Conservation (phyloP, 352 stramenopile genomes). For the Pythium utonaiense region DNA sequence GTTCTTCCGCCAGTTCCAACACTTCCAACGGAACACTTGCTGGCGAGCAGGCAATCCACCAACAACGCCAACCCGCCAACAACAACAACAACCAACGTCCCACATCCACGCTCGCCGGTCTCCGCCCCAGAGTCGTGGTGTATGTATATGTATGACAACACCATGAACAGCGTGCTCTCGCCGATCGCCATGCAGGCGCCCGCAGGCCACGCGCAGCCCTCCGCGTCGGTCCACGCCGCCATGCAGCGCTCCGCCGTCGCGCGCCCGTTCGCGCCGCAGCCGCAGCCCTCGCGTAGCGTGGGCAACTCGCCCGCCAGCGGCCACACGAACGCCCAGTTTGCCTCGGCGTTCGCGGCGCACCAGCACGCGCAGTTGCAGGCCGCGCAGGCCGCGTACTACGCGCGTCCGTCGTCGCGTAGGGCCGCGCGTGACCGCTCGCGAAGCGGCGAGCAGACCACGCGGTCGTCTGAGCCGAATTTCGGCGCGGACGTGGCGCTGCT, state of each 20-base stretch:
- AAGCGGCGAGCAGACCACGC: conserved; percentile 5
- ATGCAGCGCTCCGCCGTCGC: conserved; percentile 20
- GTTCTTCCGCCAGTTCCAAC: not conserved
- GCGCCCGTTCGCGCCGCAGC: conserved; percentile 1
- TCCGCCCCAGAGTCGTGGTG: not conserved
- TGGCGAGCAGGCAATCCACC: too few species aligned
- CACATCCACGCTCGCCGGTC: not conserved
- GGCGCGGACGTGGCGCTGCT: not conserved
- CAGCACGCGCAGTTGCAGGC: conserved; percentile 7
- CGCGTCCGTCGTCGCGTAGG: conserved; percentile 8
- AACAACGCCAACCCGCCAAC: too few species aligned
- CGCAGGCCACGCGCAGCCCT: conserved; percentile 1
- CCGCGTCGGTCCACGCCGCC: conserved; percentile 14
- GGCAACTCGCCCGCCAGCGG: not conserved
- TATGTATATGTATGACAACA: conserved; percentile 23
- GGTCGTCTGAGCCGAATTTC: not conserved
- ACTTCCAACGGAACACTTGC: too few species aligned
- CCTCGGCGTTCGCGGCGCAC: too few species aligned
- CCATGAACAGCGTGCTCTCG: conserved; percentile 23
- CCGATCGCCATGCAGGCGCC: conserved; percentile 7
- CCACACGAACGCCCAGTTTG: not conserved
- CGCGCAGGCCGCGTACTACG: conserved; percentile 20
- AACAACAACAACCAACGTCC: not conserved
- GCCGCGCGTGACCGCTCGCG: conserved; percentile 19
- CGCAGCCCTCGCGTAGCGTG: not conserved